These are phyloP conservation scores for Orbilia quercus DNA, from an alignment of 2,329 filamentous ascomycete species.

Conservation along the genomic window DNA sequence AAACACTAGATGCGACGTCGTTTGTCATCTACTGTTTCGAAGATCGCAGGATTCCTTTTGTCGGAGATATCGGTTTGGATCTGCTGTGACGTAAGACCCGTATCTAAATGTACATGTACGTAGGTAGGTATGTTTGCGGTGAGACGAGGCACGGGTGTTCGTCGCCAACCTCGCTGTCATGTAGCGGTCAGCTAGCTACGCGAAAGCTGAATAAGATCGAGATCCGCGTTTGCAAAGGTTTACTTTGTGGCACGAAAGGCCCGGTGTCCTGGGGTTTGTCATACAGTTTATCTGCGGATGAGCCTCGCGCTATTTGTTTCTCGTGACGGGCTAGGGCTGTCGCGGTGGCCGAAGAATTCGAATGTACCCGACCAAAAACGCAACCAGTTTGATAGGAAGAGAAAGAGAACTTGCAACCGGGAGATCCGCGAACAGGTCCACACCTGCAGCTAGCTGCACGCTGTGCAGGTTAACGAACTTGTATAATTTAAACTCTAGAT, in stretches of 20 bases:
- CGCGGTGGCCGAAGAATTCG: too few species aligned
- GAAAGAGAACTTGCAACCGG: conserved; percentile 13
- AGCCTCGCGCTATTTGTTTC: conserved; percentile 2
- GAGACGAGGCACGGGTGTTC: too few species aligned
- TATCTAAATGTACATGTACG: too few species aligned
- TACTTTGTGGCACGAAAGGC: not conserved
- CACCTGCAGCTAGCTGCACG: not conserved
- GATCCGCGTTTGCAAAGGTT: too few species aligned
- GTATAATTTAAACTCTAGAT: too few species aligned
- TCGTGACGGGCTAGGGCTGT: not conserved
- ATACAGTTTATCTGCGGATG: conserved; percentile 1
- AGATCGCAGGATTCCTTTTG: not conserved
- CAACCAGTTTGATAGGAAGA: conserved; percentile 15
- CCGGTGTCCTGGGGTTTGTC: not conserved
- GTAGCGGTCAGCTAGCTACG: too few species aligned
- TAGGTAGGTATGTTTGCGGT: too few species aligned
- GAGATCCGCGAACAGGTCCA: conserved; percentile 2
- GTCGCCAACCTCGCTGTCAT: too few species aligned
- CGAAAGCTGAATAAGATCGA: too few species aligned
- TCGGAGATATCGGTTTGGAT: not conserved
- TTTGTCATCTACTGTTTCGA: too few species aligned
- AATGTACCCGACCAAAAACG: conserved; percentile 21
- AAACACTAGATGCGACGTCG: too few species aligned
- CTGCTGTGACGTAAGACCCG: too few species aligned
- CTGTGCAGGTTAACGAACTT: not conserved